Conservation (phyloP, 129 eudicot species). For the Silybum marianum region DNA sequence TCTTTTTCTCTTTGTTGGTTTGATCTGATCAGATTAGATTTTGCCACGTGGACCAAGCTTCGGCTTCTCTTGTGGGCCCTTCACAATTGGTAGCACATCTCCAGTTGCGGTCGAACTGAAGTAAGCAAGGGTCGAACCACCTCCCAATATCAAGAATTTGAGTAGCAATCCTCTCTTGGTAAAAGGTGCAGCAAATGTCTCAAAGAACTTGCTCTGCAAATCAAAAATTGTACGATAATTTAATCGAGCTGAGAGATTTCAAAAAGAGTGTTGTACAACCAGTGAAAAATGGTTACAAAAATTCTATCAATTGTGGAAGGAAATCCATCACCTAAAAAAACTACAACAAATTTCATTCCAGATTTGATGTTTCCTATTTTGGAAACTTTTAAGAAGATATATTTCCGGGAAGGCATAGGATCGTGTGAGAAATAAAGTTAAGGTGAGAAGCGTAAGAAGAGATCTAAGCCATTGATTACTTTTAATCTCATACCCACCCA, state of each 20-base stretch:
- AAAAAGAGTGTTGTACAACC: conserved; percentile 15
- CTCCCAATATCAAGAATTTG: conserved; percentile 93
- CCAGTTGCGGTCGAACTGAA: conserved; percentile 80
- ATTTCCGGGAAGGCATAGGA: neutral
- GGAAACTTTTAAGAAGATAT: neutral
- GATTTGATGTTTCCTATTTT: neutral
- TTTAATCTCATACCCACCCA: too few relatives aligned
- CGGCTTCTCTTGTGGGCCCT: conserved; percentile 96
- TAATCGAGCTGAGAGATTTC: neutral
- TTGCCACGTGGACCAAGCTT: conserved; percentile 97
- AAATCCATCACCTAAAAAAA: neutral
- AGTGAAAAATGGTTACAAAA: conserved; percentile 21
- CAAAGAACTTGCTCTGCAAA: conserved; percentile 97
- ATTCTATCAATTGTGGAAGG: conserved; percentile 4
- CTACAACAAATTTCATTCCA: neutral
- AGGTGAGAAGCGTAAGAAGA: too few relatives aligned
- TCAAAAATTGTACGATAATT: conserved; percentile 18
- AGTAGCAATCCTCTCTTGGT: conserved; percentile 99
- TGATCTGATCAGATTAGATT: conserved; percentile 50
- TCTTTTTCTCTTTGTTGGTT: conserved; percentile 15
- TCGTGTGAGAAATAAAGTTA: too few relatives aligned
- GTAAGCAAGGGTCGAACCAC: conserved; percentile 90
- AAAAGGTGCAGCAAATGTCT: conserved; percentile 99
- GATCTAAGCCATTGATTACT: too few relatives aligned
- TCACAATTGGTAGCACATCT: conserved; percentile 82